Evolutionary conservation across 1,284 basidiomycete species (phyloP).

Genomic region (Coriolopsis trogii): DNA sequence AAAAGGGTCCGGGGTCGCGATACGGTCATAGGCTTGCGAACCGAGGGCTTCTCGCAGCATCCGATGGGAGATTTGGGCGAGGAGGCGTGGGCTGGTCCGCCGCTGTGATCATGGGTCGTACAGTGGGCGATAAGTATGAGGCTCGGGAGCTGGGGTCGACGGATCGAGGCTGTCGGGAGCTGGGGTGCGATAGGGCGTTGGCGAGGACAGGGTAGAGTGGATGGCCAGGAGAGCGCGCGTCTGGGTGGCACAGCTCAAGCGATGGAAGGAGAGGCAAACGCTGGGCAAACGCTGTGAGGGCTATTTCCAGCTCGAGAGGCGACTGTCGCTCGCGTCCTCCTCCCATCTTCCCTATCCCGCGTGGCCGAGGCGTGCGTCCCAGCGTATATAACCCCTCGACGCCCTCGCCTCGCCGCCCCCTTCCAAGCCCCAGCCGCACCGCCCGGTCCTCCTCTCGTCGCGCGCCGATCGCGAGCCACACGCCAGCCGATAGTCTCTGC

Average conservation of each 20-base stretch:
- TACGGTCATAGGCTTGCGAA: neutral
- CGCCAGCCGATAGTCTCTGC: neutral
- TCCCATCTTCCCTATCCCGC: slow-evolving; percentile 17
- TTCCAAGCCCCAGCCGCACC: neutral
- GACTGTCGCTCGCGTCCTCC: slow-evolving; percentile 9
- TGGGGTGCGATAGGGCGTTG: neutral
- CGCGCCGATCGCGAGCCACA: neutral
- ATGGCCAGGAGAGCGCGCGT: too few species aligned
- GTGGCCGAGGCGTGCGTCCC: slow-evolving; percentile 15
- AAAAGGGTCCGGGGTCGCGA: too few species aligned
- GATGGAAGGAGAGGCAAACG: slow-evolving; percentile 5
- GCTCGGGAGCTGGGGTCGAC: slow-evolving; percentile 20
- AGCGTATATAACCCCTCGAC: slow-evolving; percentile 18
- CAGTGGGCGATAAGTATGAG: slow-evolving; percentile 4
- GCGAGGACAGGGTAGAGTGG: too few species aligned
- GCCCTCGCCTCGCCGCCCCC: neutral
- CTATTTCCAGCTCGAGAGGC: neutral
- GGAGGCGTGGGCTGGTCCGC: neutral
- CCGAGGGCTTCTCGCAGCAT: too few species aligned
- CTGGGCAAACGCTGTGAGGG: neutral
- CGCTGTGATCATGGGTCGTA: slow-evolving; percentile 10
- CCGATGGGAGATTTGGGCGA: too few species aligned
- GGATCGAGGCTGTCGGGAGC: slow-evolving; percentile 4
- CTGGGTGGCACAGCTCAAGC: slow-evolving; percentile 2
- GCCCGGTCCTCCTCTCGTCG: neutral